phyloP scores from a whole-genome alignment of 352 stramenopile genomes.

The Thalassiosira livingstoniorum region DNA sequence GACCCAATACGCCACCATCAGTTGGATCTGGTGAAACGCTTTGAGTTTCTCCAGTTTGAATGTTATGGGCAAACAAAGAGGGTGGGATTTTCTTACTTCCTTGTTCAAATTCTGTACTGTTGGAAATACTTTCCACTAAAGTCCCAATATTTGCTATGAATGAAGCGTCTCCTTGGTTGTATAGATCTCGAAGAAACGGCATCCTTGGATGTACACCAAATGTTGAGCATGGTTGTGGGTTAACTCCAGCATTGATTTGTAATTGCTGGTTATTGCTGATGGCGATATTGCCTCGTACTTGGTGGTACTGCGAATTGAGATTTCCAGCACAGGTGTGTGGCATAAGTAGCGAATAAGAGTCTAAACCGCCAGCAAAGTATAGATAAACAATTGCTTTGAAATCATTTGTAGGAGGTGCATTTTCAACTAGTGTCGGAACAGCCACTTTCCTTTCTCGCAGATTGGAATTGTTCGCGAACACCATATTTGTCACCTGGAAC shows the following conservation, averaged over 20 bases:
- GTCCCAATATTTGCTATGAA: conserved; percentile 74
- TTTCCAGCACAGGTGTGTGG: conserved; percentile 34
- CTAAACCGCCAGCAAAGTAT: conserved; percentile 69
- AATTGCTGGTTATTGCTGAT: conserved; percentile 43
- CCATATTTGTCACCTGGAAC: conserved; percentile 65
- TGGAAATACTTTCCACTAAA: conserved; percentile 57
- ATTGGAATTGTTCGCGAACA: conserved; percentile 29
- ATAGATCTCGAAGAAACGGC: conserved; percentile 54
- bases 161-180: conserved; percentile 54
- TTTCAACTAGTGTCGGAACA: conserved; percentile 23
- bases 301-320: conserved; percentile 63
- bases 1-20: conserved; percentile 63
- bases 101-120: conserved; percentile 21
- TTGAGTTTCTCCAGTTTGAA: conserved; percentile 53
- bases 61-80: conserved; percentile 74
- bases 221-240: conserved; percentile 62
- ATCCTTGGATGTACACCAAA: conserved; percentile 71
- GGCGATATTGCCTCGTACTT: conserved; percentile 62
- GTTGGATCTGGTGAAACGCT: conserved; percentile 52
- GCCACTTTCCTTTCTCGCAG: conserved; percentile 20
- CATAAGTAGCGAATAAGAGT: conserved; percentile 54
- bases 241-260: conserved; percentile 47
- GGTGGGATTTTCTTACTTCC: conserved; percentile 49
- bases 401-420: conserved; percentile 40
- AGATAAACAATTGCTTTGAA: conserved; percentile 82